A percentile compares a stretch with the other conserved stretches of the same genome.
Conservation (phyloP, 805 yeast species). For the Monosporozyma unispora region DNA sequence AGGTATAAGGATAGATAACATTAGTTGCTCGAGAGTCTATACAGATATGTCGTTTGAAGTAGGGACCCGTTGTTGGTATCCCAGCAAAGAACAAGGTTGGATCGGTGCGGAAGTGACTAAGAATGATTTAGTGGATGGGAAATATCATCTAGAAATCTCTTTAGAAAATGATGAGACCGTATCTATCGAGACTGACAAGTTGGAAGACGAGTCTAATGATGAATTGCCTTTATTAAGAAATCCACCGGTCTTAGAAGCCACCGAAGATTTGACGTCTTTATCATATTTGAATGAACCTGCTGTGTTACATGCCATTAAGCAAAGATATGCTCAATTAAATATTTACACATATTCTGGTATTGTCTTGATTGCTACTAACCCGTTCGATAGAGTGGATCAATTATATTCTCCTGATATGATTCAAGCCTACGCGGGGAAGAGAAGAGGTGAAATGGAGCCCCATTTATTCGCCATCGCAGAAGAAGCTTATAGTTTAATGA, state of each 20-base stretch:
- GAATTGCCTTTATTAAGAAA: slow-evolving; percentile 73
- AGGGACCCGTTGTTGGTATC: slow-evolving; percentile 71
- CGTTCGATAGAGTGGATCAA: slow-evolving; percentile 87
- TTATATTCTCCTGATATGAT: slow-evolving; percentile 86
- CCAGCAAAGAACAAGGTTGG: slow-evolving; percentile 64
- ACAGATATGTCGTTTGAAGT: slow-evolving; percentile 34
- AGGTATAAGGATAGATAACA: too few species aligned
- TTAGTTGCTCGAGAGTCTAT: not conserved
- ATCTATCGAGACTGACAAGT: slow-evolving; percentile 37
- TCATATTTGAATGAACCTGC: slow-evolving; percentile 95
- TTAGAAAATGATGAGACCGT: slow-evolving; percentile 42
- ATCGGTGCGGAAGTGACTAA: slow-evolving; percentile 55
- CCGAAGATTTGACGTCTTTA: slow-evolving; percentile 86
- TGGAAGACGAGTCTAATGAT: slow-evolving; percentile 13
- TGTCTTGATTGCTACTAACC: slow-evolving; percentile 91
- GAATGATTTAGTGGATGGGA: slow-evolving; percentile 34
- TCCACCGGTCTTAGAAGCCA: slow-evolving; percentile 86
- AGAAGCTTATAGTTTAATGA: slow-evolving; percentile 94
- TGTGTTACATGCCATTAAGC: slow-evolving; percentile 84
- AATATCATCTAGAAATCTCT: slow-evolving; percentile 41
- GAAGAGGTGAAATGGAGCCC: slow-evolving; percentile 93
- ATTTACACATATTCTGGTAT: slow-evolving; percentile 96
- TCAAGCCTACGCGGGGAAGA: slow-evolving; percentile 87
- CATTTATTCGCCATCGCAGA: slow-evolving; percentile 96
- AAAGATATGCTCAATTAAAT: slow-evolving; percentile 80